A percentile compares a stretch with the other conserved stretches of the same genome.
Evolutionary conservation across 805 yeast genomes (phyloP).

Genomic region (Pichia paraexigua): DNA sequence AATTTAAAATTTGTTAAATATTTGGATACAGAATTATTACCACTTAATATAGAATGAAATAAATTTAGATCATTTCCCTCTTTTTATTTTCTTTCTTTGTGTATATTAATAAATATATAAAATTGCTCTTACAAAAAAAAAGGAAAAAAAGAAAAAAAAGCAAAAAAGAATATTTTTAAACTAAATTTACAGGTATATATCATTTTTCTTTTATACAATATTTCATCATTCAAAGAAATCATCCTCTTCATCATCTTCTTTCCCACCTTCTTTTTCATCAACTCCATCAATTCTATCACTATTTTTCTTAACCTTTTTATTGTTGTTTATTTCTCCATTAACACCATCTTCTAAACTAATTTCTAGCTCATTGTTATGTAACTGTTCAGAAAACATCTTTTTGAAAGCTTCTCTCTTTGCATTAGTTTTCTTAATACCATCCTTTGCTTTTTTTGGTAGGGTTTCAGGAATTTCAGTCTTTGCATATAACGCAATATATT

Average conservation of each 20-base stretch:
- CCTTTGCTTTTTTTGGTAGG: constrained; percentile 28
- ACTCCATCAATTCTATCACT: constrained; percentile 9
- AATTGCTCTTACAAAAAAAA: background rate
- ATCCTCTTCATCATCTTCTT: constrained; percentile 28
- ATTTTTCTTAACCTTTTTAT: constrained; percentile 7
- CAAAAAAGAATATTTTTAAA: background rate
- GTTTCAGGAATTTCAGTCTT: constrained; percentile 28
- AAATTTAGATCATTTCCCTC: no score
- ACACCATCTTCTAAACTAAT: constrained; percentile 41
- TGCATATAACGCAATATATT: constrained; percentile 75
- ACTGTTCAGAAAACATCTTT: constrained; percentile 42
- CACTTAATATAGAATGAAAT: constrained; percentile 9
- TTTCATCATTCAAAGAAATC: constrained; percentile 28
- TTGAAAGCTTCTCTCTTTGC: constrained; percentile 38
- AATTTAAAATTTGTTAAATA: constrained; percentile 33
- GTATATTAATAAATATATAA: background rate
- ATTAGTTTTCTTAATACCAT: constrained; percentile 38
- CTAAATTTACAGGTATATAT: constrained; percentile 18
- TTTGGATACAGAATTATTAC: constrained; percentile 31
- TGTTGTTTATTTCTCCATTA: constrained; percentile 22
- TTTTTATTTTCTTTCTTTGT: no score
- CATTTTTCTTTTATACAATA: constrained; percentile 12
- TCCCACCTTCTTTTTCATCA: constrained; percentile 13
- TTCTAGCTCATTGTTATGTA: constrained; percentile 49
- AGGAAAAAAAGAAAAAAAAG: no score